phyloP scores from a whole-genome alignment of 179 eudicot genomes.

The Carnegiea gigantea region DNA sequence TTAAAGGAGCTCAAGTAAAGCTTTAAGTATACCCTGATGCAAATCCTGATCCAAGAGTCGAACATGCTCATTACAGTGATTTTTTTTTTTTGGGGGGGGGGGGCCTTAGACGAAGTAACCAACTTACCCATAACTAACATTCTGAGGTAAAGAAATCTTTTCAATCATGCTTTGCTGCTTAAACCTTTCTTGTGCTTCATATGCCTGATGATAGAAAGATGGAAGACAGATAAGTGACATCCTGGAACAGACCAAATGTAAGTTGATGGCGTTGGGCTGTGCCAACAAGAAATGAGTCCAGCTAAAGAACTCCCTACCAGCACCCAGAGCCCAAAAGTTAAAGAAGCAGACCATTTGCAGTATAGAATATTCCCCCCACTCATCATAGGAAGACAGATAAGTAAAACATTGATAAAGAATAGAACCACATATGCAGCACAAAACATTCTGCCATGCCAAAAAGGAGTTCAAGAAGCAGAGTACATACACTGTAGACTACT shows the following conservation, averaged over 20 bases:
- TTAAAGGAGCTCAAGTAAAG: background rate
- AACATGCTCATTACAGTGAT: background rate
- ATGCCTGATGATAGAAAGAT: constrained; percentile 47
- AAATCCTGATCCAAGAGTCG: background rate
- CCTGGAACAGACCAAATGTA: background rate
- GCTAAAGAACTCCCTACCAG: background rate
- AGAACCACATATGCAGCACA: background rate
- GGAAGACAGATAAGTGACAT: background rate
- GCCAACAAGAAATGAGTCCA: background rate
- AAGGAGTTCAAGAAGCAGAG: background rate
- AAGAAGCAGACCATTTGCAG: background rate
- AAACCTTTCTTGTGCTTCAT: constrained; percentile 71
- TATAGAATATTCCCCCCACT: background rate
- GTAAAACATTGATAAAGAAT: background rate
- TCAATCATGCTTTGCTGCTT: constrained; percentile 71
- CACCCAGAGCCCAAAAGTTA: background rate
- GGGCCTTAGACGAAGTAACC: constrained; percentile 5
- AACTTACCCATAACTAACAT: constrained; percentile 75
- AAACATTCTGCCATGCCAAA: background rate
- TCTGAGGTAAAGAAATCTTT: constrained; percentile 54
- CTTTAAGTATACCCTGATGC: background rate
- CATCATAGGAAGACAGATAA: background rate
- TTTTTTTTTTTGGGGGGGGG: background rate
- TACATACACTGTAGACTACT: background rate
- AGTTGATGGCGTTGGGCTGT: background rate